Evolutionary conservation across 805 yeast genomes (phyloP), one percentile per base, ranked within the genome.

Genomic region (Barnettozyma salicaria): DNA sequence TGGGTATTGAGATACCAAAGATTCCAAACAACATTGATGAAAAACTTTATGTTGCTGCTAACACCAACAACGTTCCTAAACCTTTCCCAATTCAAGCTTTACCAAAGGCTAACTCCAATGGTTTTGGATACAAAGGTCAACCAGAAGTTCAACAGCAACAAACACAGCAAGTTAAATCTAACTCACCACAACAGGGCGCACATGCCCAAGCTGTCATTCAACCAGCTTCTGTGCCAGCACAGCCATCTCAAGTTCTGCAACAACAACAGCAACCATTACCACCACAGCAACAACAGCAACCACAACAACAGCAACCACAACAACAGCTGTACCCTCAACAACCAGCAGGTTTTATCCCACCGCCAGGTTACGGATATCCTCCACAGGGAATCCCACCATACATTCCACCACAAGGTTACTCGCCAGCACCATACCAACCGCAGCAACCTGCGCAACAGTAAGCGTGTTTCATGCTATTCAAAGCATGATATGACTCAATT

Each of bases 1-100:
- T 92, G 48, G 97, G 97, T 24, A 90, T 97, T 14, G 97, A 92
- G 59, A 92, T 92, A 62, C 86, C 85, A 58, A 96, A 97, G 43
- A 92, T 92, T 50, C 98, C 98, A 26, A 80, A 87, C n/a, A 76
- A 77, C 35, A 92, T 92, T 53, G 97, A 92, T 65, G 80, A 78
- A 61, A 72, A 81, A 11, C 71, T 92, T 50, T 92, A 92, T 56
- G 97, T 89, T 36, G 90, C 89, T 31, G 83, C 80, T 40, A 80
- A 85, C 56, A 45, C 74, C 35, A 75, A 74, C 16, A 68, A 78
- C 16, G 83, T 88, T 40, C 97, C 97, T 53, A 78, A 78, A 58
- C 96, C 96, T n/a, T 82, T 86, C 71, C 84, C 84, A 52, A 73
- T 83, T 41, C 82, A 82, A 44, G 65, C 68, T 32, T 59, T 73